Evolutionary conservation across 2,329 filamentous ascomycete species (phyloP), one percentile per base, ranked within the genome.

Genomic region (Fonsecaea pugnacius): DNA sequence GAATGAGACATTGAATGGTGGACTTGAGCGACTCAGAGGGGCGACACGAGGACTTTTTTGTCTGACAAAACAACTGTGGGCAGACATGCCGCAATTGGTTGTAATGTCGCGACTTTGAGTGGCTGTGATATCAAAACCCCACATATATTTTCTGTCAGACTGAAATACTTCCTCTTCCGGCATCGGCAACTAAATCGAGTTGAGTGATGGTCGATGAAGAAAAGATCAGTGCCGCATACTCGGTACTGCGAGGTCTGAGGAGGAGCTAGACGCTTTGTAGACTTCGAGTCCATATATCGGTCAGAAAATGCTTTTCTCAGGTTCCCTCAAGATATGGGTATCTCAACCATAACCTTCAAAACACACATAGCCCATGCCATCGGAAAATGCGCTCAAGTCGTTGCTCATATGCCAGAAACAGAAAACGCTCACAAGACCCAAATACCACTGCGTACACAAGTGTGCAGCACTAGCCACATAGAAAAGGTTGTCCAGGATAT

Each of bases 401-500:
- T 18, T 7, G 27, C 10, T n/a, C 53, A 27, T 38, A 27, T 43
- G 32, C 36, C 27, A 30, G 27, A 30, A 30, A 30, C 27, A n/a
- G 33, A 14, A n/a, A 58, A 58, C 55, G 55, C 55, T 58, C 38
- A 33, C 7, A 40, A 48, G 27, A 8, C 27, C 27, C 24, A 48
- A 33, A 35, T 21, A 16, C 24, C 7, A 27, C 27, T 9, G 3
- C 7, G 12, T 18, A 9, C 7, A 18, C 18, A 3, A 52, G 27
- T 48, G 43, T 21, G 27, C 43, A 14, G n/a, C 43, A 48, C 9
- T 27, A 48, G 14, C 21, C 24, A 48, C 18, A 48, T 48, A 14
- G 35, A 38, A 32, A 36, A 7, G 36, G 21, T 54, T 18, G 36
- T 43, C 48, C 27, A 43, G 21, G 21, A 36, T 33, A 30, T 36